A percentile compares a stretch with the other conserved stretches of the same genome.
These are phyloP conservation scores for Houttuynia cordata DNA, from an alignment of 164 flowering plant genomes.

Conservation along the genomic window DNA sequence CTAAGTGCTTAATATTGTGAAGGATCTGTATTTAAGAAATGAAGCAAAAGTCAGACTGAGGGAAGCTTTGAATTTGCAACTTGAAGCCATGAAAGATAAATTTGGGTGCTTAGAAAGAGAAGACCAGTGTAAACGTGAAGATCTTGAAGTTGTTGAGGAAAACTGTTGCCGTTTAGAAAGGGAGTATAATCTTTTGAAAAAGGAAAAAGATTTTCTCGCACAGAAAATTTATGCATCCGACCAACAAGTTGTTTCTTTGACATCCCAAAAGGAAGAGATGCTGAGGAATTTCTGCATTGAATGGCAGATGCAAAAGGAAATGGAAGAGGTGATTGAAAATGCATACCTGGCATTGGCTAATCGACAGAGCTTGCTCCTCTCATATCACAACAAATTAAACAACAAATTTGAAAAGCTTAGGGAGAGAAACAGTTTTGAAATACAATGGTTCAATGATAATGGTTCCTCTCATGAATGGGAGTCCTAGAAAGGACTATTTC, in stretches of 20 bases:
- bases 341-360: slow-evolving; percentile 45
- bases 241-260: slow-evolving; percentile 24
- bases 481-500: too few relatives aligned
- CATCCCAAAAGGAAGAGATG: slow-evolving; percentile 41
- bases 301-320: slow-evolving; percentile 38
- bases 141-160: slow-evolving; percentile 38
- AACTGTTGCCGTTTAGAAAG: slow-evolving; percentile 43
- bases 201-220: slow-evolving; percentile 43
- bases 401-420: slow-evolving; percentile 28
- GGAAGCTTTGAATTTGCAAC: slow-evolving; percentile 34
- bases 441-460: too few relatives aligned
- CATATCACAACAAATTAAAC: slow-evolving; percentile 49
- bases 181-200: slow-evolving; percentile 42
- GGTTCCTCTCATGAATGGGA: too few relatives aligned
- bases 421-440: too few relatives aligned
- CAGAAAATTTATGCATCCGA: slow-evolving; percentile 31
- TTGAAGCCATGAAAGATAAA: slow-evolving; percentile 31
- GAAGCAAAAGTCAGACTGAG: slow-evolving; percentile 31
- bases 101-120: slow-evolving; percentile 36
- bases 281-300: slow-evolving; percentile 36
- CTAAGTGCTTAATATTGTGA: slow-evolving; percentile 18
- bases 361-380: slow-evolving; percentile 38
- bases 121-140: slow-evolving; percentile 27
- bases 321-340: slow-evolving; percentile 53
- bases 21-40: slow-evolving; percentile 36